These are phyloP conservation scores for Arachis monticola DNA, from an alignment of 331 rosid genomes.

Conservation along the genomic window DNA sequence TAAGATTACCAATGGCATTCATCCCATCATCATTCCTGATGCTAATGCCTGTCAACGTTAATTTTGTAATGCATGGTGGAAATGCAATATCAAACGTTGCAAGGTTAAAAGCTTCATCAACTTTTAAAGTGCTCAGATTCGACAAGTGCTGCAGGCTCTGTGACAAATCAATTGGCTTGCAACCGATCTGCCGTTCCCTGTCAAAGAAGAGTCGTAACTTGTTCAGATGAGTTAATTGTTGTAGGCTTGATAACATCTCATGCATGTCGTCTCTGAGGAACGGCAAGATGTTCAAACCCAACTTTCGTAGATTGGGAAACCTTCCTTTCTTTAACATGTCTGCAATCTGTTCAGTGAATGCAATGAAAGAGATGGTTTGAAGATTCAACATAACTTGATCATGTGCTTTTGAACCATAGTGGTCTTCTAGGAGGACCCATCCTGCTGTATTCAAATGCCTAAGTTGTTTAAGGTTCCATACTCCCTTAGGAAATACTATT, in stretches of 20 bases:
- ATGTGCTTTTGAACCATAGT: neutral
- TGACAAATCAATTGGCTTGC: neutral
- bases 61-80: neutral
- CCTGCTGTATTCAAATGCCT: neutral
- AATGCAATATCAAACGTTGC: neutral
- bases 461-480: constrained; percentile 11
- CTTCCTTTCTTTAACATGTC: neutral
- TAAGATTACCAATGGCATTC: neutral
- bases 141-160: neutral
- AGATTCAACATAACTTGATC: neutral
- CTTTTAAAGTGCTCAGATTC: neutral
- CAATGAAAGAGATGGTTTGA: neutral
- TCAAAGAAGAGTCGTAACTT: neutral
- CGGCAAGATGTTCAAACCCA: neutral
- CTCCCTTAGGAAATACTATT: neutral
- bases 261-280: neutral
- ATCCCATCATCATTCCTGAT: neutral
- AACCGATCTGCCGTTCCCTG: neutral
- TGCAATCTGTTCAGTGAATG: neutral
- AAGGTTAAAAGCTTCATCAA: neutral
- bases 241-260: neutral
- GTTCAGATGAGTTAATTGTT: neutral
- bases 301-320: neutral
- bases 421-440: neutral
- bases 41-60: neutral